Evolutionary conservation across 306 rosid species (phyloP), one percentile per base, ranked within the genome.

Genomic region (Carpinus fangiana): DNA sequence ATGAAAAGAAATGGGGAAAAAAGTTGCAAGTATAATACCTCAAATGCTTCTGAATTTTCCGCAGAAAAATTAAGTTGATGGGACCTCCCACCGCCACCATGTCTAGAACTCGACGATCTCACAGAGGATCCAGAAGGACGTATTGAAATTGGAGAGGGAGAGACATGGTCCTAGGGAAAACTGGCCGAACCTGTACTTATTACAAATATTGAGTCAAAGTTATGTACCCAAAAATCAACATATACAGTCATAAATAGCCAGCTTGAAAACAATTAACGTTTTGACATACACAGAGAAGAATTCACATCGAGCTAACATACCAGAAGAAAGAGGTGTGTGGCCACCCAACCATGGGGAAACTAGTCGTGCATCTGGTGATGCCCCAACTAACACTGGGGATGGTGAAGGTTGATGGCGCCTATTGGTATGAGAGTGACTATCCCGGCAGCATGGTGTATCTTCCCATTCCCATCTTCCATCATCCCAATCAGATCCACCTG

Each of bases 401-500:
- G 89, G 96, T 61, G 97, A 92, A 76, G 98, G 97, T 82, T 90
- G 97, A 89, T 90, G 76, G 48, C 79, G 93, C 82, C 89, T 87
- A 66, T 89, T 86, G 70, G 84, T 57, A 82, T 79, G 83, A 66
- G 94, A 83, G 78, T 80, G 80, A 70, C 84, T 76, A 59, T 95
- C 97, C 80, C 90, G 87, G 9, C 93, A 86, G 71, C 45, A 8
- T 41, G 98, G 98, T 66, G 98, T 82, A 62, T 92, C 98, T 72
- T 89, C 93, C 98, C 98, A 95, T 87, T 95, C 98, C 98, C 98
- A 95, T 71, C 88, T 86, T 52, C 97, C 97, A 74, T 88, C 90
- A 78, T 91, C 98, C 98, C 98, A 95, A 79, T 95, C 98, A 80
- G 93, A 95, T 82, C 96, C 88, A 61, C 93, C 98, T 95, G 85